A percentile compares a stretch with the other conserved stretches of the same genome.
Evolutionary conservation across 2,329 filamentous ascomycete genomes (phyloP).

Genomic region (Pezicula radicicola): DNA sequence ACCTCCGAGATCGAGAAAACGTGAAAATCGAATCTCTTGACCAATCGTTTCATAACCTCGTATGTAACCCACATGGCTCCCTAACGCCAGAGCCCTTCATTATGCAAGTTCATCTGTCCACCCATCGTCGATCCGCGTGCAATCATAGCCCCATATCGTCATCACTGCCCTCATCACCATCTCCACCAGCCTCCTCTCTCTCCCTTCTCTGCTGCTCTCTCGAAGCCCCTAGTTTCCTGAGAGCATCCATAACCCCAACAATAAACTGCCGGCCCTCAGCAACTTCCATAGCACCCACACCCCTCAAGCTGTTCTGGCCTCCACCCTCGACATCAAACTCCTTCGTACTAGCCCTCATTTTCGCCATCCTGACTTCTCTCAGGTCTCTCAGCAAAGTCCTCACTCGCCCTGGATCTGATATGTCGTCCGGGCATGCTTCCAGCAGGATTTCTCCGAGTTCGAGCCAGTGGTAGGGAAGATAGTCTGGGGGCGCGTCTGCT

Average conservation of each 20-base stretch:
- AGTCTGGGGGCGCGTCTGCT: slow-evolving; percentile 61
- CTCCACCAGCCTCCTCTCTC: slow-evolving; percentile 62
- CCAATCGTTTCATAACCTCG: too few relatives aligned
- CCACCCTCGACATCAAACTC: slow-evolving; percentile 66
- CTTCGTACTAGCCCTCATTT: slow-evolving; percentile 74
- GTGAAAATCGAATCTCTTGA: not conserved
- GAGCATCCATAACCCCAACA: slow-evolving; percentile 79
- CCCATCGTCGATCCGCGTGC: not conserved
- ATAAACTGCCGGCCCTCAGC: slow-evolving; percentile 84
- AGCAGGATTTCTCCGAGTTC: slow-evolving; percentile 87
- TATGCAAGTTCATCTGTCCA: not conserved
- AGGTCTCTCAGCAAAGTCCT: slow-evolving; percentile 75
- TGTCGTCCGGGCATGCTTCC: slow-evolving; percentile 79
- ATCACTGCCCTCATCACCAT: slow-evolving; percentile 56
- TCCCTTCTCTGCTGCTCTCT: slow-evolving; percentile 76
- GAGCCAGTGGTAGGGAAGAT: slow-evolving; percentile 92
- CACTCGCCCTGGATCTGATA: slow-evolving; percentile 70
- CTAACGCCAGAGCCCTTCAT: too few relatives aligned
- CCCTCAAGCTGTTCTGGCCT: slow-evolving; percentile 65
- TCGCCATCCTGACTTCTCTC: slow-evolving; percentile 83
- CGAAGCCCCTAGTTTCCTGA: slow-evolving; percentile 79
- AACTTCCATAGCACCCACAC: slow-evolving; percentile 91
- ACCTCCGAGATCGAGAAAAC: not conserved
- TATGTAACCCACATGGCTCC: too few relatives aligned
- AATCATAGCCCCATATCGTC: slow-evolving; percentile 34